These are phyloP conservation scores for Cucumis sativus DNA, from an alignment of 306 rosid genomes.

Conservation along the genomic window DNA sequence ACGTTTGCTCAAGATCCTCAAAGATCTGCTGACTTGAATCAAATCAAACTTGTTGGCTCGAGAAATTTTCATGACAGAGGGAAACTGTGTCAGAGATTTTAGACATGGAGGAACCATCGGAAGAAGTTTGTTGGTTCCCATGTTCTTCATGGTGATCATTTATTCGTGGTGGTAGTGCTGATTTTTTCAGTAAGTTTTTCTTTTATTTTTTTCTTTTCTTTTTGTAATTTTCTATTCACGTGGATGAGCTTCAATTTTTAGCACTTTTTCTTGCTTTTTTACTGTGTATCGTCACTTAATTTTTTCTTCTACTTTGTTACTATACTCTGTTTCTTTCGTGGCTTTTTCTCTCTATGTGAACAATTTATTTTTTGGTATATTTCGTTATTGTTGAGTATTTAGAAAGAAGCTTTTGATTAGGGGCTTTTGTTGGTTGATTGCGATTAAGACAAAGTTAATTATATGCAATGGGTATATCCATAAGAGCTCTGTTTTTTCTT, in stretches of 20 bases:
- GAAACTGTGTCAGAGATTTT: neutral
- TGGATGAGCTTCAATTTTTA: neutral
- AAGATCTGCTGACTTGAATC: constrained; percentile 8
- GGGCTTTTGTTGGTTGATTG: neutral
- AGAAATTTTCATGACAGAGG: constrained; percentile 2
- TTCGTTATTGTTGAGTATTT: neutral
- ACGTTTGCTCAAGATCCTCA: constrained; percentile 17
- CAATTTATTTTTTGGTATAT: constrained; percentile 2
- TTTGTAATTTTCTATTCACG: neutral
- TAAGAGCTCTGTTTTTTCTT: neutral
- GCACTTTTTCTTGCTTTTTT: neutral
- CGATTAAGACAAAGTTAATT: neutral
- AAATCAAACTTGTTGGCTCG: constrained; percentile 1
- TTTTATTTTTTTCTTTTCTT: neutral
- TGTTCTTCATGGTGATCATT: neutral
- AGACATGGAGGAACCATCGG: neutral
- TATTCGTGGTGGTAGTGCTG: neutral
- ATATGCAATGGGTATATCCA: neutral
- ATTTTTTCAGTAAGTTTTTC: constrained; percentile 1
- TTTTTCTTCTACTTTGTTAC: neutral
- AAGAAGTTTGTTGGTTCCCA: neutral
- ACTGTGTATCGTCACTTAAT: neutral
- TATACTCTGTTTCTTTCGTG: neutral
- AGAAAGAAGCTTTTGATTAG: constrained; percentile 15
- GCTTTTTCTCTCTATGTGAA: neutral